Percentiles rank a stretch among this genome's conserved stretches.
Evolutionary conservation across 1,139 yeast species (phyloP).

Genomic region (Geotrichum macrosporum): DNA sequence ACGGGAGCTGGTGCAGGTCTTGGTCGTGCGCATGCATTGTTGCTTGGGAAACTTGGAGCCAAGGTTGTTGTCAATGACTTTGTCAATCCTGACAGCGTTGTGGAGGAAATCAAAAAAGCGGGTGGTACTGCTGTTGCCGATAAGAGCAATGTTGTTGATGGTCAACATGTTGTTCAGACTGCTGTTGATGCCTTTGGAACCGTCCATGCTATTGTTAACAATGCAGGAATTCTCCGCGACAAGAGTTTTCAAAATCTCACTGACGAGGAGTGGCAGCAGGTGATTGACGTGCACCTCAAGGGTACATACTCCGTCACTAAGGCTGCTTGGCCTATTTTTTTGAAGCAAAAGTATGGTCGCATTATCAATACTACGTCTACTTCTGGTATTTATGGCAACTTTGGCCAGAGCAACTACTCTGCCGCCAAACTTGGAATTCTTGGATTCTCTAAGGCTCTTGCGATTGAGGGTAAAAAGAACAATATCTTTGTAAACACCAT

Average conservation of each 20-base stretch:
- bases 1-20: constrained; percentile 97
- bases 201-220: constrained; percentile 81
- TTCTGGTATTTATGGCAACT: constrained; percentile 94
- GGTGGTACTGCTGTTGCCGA: constrained; percentile 86
- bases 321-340: constrained; percentile 89
- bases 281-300: constrained; percentile 72
- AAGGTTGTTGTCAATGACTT: constrained; percentile 93
- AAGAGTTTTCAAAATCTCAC: constrained; percentile 81
- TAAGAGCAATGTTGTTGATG: constrained; percentile 76
- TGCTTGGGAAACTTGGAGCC: constrained; percentile 88
- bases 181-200: constrained; percentile 76
- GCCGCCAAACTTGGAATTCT: constrained; percentile 88
- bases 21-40: constrained; percentile 84
- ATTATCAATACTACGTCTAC: constrained; percentile 90
- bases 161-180: constrained; percentile 71
- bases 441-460: constrained; percentile 80
- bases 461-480: constrained; percentile 80
- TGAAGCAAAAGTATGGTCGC: constrained; percentile 73
- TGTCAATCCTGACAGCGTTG: constrained; percentile 63
- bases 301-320: constrained; percentile 82
- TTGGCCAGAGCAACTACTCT: constrained; percentile 95
- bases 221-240: constrained; percentile 94
- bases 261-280: constrained; percentile 78
- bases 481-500: constrained; percentile 75
- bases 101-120: constrained; percentile 67